Evolutionary conservation across 2,329 filamentous ascomycete genomes (phyloP).

Genomic region (Fusarium multiceps): DNA sequence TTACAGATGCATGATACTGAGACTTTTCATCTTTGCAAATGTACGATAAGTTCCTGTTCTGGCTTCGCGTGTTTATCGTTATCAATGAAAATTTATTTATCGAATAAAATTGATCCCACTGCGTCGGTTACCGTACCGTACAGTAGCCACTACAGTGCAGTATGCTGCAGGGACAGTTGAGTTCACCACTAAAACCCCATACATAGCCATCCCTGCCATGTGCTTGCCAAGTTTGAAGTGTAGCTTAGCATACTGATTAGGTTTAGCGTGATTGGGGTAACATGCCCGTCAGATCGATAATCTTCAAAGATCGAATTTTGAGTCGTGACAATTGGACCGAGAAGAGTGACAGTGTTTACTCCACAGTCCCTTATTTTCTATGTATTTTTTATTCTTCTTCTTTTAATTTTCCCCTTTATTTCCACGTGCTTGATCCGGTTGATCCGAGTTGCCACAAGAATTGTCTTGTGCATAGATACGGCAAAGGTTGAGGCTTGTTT

Average conservation of each 20-base stretch:
- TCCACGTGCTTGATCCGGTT: background rate
- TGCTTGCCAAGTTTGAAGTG: slow-evolving; percentile 38
- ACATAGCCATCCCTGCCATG: slow-evolving; percentile 23
- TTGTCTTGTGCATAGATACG: background rate
- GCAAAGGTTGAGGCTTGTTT: background rate
- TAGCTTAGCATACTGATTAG: slow-evolving; percentile 37
- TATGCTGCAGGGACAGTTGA: slow-evolving; percentile 33
- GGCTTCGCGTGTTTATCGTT: slow-evolving; percentile 19
- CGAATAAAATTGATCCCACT: background rate
- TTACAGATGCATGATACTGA: background rate
- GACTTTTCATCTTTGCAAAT: slow-evolving; percentile 9
- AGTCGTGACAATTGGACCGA: slow-evolving; percentile 21
- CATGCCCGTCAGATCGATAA: slow-evolving; percentile 34
- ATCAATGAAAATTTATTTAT: background rate
- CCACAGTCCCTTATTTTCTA: background rate
- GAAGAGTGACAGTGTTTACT: background rate
- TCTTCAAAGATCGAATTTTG: slow-evolving; percentile 36
- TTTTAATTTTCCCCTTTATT: background rate
- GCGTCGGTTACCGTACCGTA: background rate
- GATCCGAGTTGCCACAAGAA: background rate
- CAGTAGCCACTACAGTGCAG: background rate
- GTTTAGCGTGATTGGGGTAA: slow-evolving; percentile 34
- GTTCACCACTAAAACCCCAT: slow-evolving; percentile 25
- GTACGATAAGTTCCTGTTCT: slow-evolving; percentile 32
- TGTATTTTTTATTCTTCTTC: background rate